phyloP scores from a whole-genome alignment of 805 yeast species.

The Hagleromyces aurorensis region DNA sequence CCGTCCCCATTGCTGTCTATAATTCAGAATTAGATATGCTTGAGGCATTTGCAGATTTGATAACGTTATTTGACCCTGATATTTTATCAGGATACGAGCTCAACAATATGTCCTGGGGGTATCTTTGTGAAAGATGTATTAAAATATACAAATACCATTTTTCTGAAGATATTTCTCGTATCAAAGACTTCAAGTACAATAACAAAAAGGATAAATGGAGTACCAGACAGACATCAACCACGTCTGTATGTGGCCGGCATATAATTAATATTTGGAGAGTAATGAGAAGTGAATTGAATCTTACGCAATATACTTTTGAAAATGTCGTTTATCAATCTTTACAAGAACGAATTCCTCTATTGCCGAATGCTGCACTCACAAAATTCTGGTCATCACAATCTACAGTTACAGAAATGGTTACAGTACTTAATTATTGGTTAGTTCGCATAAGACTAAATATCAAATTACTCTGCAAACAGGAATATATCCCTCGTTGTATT shows the following conservation, averaged over 20 bases:
- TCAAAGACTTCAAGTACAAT: slow-evolving; percentile 38
- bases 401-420: slow-evolving; percentile 29
- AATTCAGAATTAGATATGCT: slow-evolving; percentile 54
- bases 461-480: slow-evolving; percentile 49
- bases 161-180: slow-evolving; percentile 54
- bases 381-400: slow-evolving; percentile 33
- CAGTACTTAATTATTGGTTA: slow-evolving; percentile 41
- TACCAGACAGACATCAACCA: slow-evolving; percentile 62
- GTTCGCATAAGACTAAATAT: slow-evolving; percentile 34
- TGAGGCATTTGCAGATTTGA: slow-evolving; percentile 43
- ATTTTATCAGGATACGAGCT: slow-evolving; percentile 80
- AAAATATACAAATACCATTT: slow-evolving; percentile 43
- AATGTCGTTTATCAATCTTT: slow-evolving; percentile 62
- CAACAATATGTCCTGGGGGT: slow-evolving; percentile 84
- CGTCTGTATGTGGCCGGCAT: slow-evolving; percentile 72
- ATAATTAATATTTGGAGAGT: slow-evolving; percentile 80
- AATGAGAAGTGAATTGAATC: slow-evolving; percentile 51
- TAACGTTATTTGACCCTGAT: slow-evolving; percentile 74
- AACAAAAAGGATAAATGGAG: slow-evolving; percentile 73
- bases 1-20: slow-evolving; percentile 35
- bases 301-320: slow-evolving; percentile 68
- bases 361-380: slow-evolving; percentile 41
- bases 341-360: slow-evolving; percentile 62
- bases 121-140: slow-evolving; percentile 57
- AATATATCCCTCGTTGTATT: slow-evolving; percentile 58